These are phyloP conservation scores for Neonectria neomacrospora DNA, from an alignment of 2,329 filamentous ascomycete species.

Conservation along the genomic window DNA sequence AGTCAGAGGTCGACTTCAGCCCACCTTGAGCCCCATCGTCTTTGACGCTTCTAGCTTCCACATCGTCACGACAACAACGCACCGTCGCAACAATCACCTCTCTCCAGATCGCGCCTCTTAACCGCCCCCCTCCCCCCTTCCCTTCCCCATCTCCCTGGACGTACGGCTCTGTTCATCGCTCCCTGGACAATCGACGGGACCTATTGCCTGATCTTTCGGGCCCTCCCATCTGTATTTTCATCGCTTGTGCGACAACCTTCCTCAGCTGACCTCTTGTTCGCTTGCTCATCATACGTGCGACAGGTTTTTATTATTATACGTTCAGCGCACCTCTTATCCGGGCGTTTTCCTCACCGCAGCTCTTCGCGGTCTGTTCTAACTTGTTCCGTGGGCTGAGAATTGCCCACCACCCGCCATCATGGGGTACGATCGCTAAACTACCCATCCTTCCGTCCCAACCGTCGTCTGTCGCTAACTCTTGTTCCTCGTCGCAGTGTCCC, in stretches of 20 bases:
- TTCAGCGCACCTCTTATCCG: conserved; percentile 34
- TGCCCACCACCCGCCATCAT: conserved; percentile 40
- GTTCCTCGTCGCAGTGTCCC: conserved; percentile 63
- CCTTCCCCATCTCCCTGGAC: conserved; percentile 16
- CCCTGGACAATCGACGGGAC: conserved; percentile 22
- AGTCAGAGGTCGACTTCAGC: conserved; percentile 10
- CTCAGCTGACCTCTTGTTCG: conserved; percentile 14
- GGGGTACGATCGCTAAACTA: conserved; percentile 43
- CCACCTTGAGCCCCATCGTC: conserved; percentile 36
- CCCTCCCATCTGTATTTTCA: conserved; percentile 17
- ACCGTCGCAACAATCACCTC: conserved; percentile 32
- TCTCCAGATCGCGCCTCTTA: conserved; percentile 2
- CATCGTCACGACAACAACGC: conserved; percentile 41
- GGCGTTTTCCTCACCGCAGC: conserved; percentile 25
- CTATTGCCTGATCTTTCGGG: conserved; percentile 6
- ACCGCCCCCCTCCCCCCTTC: conserved; percentile 14
- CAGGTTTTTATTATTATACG: conserved; percentile 31
- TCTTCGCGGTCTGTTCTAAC: conserved; percentile 18
- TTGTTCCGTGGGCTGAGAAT: conserved; percentile 38
- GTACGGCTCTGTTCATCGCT: conserved; percentile 18
- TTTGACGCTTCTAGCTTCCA: conserved; percentile 12
- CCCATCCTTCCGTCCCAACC: conserved; percentile 15
- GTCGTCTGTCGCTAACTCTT: conserved; percentile 30
- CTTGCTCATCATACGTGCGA: conserved; percentile 22
- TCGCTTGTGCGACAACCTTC: conserved; percentile 14